phyloP scores from a whole-genome alignment of 495 filamentous ascomycete species.

The Lepidopterella palustris region DNA sequence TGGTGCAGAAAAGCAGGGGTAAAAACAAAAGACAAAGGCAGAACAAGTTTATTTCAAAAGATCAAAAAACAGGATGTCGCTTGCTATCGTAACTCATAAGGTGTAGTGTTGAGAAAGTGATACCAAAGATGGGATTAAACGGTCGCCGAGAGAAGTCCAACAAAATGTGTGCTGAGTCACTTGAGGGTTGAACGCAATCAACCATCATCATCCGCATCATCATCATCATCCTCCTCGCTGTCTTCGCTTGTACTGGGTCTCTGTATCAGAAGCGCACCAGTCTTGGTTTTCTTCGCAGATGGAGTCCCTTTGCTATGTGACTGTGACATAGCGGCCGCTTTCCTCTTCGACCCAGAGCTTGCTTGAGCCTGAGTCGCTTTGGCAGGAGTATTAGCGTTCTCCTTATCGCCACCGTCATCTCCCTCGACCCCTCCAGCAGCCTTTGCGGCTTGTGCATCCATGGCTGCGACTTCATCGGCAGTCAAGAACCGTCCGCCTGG shows the following conservation, averaged over 20 bases:
- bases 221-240: conserved; percentile 33
- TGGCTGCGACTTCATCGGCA: conserved; percentile 91
- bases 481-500: conserved; percentile 97
- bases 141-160: not conserved
- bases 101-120: not conserved
- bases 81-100: not conserved
- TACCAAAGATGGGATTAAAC: not conserved
- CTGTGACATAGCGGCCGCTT: conserved; percentile 24
- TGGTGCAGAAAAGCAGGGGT: not conserved
- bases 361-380: conserved; percentile 34
- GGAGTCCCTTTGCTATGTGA: conserved; percentile 41
- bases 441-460: conserved; percentile 54
- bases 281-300: conserved; percentile 50
- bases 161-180: not conserved
- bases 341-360: conserved; percentile 40
- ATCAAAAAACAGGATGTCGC: not conserved
- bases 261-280: conserved; percentile 24
- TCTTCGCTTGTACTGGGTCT: conserved; percentile 27
- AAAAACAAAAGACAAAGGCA: not conserved
- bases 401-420: conserved; percentile 31
- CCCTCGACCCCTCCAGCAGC: conserved; percentile 37
- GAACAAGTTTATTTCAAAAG: not conserved
- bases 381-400: conserved; percentile 25
- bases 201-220: conserved; percentile 30
- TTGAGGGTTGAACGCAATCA: conserved; percentile 1